Evolutionary conservation across 2,329 filamentous ascomycete species (phyloP).

Genomic region (Nigrospora sphaerica): DNA sequence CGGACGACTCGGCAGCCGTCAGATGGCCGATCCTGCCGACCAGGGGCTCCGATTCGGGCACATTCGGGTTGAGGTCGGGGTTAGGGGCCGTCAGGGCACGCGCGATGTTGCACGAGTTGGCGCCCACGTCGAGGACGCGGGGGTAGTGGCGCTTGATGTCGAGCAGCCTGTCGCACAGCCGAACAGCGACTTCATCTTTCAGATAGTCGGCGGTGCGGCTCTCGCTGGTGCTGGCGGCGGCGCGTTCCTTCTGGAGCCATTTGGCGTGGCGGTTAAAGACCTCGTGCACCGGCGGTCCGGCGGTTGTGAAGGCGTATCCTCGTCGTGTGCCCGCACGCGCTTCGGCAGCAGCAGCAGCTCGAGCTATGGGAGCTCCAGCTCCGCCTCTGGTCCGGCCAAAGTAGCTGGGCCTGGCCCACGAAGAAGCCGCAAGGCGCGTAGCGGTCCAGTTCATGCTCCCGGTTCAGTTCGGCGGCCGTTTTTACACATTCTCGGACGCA

Average conservation of each 20-base stretch:
- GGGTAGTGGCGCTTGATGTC: conserved; percentile 89
- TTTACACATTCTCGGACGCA: conserved; percentile 15
- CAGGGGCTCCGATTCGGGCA: conserved; percentile 57
- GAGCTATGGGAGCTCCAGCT: conserved; percentile 3
- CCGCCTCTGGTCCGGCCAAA: neutral
- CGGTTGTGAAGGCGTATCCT: conserved; percentile 69
- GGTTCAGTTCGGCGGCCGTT: conserved; percentile 6
- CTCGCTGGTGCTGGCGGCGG: conserved; percentile 60
- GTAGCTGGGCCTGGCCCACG: too few relatives aligned
- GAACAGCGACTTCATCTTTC: conserved; percentile 81
- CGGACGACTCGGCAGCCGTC: conserved; percentile 75
- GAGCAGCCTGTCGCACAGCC: conserved; percentile 79
- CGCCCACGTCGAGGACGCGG: conserved; percentile 82
- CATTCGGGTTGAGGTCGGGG: conserved; percentile 51
- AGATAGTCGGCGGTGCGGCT: conserved; percentile 86
- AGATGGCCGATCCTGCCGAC: conserved; percentile 65
- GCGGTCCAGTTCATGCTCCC: conserved; percentile 21
- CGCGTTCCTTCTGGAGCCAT: conserved; percentile 85
- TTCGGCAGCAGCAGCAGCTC: conserved; percentile 1
- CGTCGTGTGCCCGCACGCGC: conserved; percentile 26
- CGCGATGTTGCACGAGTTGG: conserved; percentile 92
- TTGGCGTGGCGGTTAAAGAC: conserved; percentile 89
- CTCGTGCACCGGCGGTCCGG: conserved; percentile 71
- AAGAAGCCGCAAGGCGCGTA: neutral
- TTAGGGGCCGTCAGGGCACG: conserved; percentile 68